Conservation (phyloP, 2,329 filamentous ascomycete genomes). For the Exophiala xenobiotica region DNA sequence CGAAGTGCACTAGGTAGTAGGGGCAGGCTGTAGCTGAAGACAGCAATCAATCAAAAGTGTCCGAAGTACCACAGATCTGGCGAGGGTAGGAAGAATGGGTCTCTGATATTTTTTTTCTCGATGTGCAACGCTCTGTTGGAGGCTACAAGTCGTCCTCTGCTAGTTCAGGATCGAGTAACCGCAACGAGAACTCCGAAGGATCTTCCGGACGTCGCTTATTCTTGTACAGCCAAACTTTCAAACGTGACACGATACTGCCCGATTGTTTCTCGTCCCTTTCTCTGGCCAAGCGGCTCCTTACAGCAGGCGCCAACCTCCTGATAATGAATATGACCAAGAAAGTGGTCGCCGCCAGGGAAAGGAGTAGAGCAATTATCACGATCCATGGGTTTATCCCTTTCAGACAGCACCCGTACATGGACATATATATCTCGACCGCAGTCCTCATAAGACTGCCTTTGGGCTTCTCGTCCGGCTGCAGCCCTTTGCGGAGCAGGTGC, state of each 20-base stretch:
- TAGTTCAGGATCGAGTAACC: conserved; percentile 15
- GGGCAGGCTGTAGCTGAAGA: too few species aligned
- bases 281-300: conserved; percentile 6
- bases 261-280: not conserved
- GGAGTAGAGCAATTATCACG: conserved; percentile 9
- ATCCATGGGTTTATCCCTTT: conserved; percentile 21
- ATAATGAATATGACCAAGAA: conserved; percentile 11
- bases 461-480: conserved; percentile 56
- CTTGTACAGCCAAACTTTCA: conserved; percentile 5
- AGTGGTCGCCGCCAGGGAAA: conserved; percentile 4
- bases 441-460: conserved; percentile 17
- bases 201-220: not conserved
- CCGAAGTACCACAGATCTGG: too few species aligned
- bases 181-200: conserved; percentile 11
- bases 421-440: conserved; percentile 20
- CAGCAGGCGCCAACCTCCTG: not conserved
- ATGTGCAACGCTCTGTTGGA: not conserved
- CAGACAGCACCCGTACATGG: conserved; percentile 22
- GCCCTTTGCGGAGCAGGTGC: conserved; percentile 71
- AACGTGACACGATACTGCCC: not conserved
- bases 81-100: too few species aligned
- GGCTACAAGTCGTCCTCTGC: conserved; percentile 7
- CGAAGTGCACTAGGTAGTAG: too few species aligned
- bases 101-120: too few species aligned
- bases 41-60: too few species aligned